Evolutionary conservation across 108 stramenopile genomes (phyloP).

Genomic region (Pseudonitzschia pungens): DNA sequence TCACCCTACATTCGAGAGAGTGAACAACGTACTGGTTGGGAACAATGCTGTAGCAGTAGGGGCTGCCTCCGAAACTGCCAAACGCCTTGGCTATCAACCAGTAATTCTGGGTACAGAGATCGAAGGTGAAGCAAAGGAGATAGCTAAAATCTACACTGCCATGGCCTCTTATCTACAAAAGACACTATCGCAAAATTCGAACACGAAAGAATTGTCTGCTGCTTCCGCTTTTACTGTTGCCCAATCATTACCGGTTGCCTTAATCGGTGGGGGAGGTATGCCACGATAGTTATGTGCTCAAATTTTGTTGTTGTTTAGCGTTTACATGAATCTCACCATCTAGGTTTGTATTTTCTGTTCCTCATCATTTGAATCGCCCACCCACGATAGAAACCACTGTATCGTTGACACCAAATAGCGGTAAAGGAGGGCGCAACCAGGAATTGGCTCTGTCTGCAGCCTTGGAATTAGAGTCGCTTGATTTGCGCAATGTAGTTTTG

Average conservation of each 20-base stretch:
- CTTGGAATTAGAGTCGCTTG: slow-evolving; percentile 47
- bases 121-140: slow-evolving; percentile 74
- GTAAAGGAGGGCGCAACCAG: slow-evolving; percentile 89
- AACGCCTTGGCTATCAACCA: slow-evolving; percentile 70
- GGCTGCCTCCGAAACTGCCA: slow-evolving; percentile 67
- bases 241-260: slow-evolving; percentile 52
- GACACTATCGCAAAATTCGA: slow-evolving; percentile 8
- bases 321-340: too few relatives aligned
- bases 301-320: too few relatives aligned
- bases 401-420: slow-evolving; percentile 53
- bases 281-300: not conserved
- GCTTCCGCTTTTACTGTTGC: not conserved
- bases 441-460: slow-evolving; percentile 81
- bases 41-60: slow-evolving; percentile 75
- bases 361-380: not conserved
- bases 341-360: not conserved
- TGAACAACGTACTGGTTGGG: slow-evolving; percentile 63
- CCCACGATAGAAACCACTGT: slow-evolving; percentile 69
- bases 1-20: slow-evolving; percentile 49
- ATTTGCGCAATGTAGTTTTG: slow-evolving; percentile 67
- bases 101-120: slow-evolving; percentile 73
- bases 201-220: not conserved
- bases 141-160: slow-evolving; percentile 63
- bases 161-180: slow-evolving; percentile 73
- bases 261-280: slow-evolving; percentile 72